Base-by-base conservation (phyloP, 192 early-diverging fungal genomes). In the Paraglomus occultum region DNA sequence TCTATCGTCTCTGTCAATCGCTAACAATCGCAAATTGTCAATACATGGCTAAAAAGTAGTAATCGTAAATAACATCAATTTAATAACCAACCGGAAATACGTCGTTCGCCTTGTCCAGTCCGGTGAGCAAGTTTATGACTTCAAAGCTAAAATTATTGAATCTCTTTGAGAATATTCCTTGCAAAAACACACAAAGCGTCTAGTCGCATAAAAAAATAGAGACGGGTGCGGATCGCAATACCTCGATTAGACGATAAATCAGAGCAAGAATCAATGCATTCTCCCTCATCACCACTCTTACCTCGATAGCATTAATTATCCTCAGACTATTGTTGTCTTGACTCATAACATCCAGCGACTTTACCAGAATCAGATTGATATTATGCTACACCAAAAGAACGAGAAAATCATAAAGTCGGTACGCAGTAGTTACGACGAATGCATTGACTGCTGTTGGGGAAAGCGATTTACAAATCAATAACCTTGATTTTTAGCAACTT, bases 81-180 rank as follows among this genome's bases (percentile, higher is more conserved):
- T 11, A 31, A 43, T n/a, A 22, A 40, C 39, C 49, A 44, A 7
- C 42, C 12, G n/a, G 18, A 50, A 76, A 74, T 22, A 49, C 15
- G 4, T 12, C 23, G 42, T 78, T 61, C 1, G 73, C 71, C 47
- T 55, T 80, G 73, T 83, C 74, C 17, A 80, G 55, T 11, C 77
- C 70, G 11, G 79, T 78, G 6, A 86, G 62, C 0, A 86, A 59
- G 40, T 79, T 75, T 18, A 86, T 82, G 31, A 86, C 81, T 70
- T 82, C 80, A 67, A 79, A 82, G 51, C 81, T 82, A 62, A 83
- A 84, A 64, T 83, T 79, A 49, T 75, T 73, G n/a, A 86, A 82
- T 17, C 74, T 77, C 46, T 86, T 86, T 1, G 76, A 66, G 64
- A 86, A 86, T 15, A 86, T 74, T 48, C 72, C 78, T 60, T 79